phyloP scores from a whole-genome alignment of 371 early-diverging fungal species.

The Apophysomyces trapeziformis region DNA sequence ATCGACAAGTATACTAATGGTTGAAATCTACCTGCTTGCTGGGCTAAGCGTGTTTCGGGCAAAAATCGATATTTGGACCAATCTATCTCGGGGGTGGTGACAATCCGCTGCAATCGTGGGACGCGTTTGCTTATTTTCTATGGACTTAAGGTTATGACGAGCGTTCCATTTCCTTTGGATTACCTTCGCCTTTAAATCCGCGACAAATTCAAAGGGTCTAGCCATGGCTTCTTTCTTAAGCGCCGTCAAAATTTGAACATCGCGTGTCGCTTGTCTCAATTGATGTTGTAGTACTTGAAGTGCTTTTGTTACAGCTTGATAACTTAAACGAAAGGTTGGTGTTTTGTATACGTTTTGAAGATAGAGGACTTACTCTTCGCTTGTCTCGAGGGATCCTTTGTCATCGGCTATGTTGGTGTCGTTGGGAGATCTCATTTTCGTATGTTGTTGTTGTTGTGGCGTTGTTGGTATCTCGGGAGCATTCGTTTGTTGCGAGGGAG shows the following conservation, averaged over 20 bases:
- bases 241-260: constrained; percentile 41
- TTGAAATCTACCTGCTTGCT: constrained; percentile 32
- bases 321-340: constrained; percentile 21
- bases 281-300: constrained; percentile 48
- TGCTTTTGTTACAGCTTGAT: constrained; percentile 35
- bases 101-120: constrained; percentile 49
- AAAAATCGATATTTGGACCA: constrained; percentile 48
- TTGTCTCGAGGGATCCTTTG: not conserved
- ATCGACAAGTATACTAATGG: not conserved
- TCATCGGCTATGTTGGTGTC: not conserved
- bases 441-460: not conserved
- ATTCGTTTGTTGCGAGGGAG: not conserved
- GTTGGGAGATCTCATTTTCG: not conserved
- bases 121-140: constrained; percentile 29
- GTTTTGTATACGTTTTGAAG: not conserved
- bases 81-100: constrained; percentile 41
- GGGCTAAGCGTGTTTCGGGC: constrained; percentile 42
- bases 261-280: constrained; percentile 47
- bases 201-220: constrained; percentile 56
- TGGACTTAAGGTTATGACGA: not conserved
- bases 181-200: constrained; percentile 51
- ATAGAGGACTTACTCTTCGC: not conserved
- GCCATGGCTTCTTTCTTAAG: constrained; percentile 53
- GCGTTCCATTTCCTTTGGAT: not conserved
- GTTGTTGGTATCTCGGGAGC: not conserved